Evolutionary conservation across 192 early-diverging fungal species (phyloP), one percentile per base, ranked within the genome.

Genomic region (Entrophospora sp.): DNA sequence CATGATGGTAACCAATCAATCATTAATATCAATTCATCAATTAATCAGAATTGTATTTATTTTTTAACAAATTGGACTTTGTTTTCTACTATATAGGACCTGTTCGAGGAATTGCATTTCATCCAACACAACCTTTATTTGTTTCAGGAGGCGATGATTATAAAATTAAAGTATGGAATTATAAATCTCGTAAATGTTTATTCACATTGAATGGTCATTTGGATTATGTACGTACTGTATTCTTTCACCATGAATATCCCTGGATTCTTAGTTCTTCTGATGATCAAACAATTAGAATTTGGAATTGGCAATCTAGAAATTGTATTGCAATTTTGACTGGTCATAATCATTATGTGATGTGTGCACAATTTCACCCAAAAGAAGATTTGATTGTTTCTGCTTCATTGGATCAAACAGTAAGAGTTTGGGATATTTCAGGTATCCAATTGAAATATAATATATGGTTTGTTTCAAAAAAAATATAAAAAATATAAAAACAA

Each of bases 161-260:
- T 84, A 99, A 97, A 77, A 93, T 99, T 71, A 96, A 96, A 77
- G 94, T 99, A 16, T 99, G 97, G 97, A 97, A 97, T 81, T 92
- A 96, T 84, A 97, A 97, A 77, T 92, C 88, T 46, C 85, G 93
- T 14, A 89, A 94, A 67, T 99, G 94, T 71, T 79, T 94, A 30
- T 99, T 96, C 66, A 97, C 97, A 20, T 81, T 99, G 35, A 94
- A 91, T 44, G 97, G 97, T 5, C 97, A 99, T 80, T 75, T 99
- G 68, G 97, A 99, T 71, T 99, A 96, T 69, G 93, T 99, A 37
- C 91, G 97, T 61, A 93, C 92, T 4, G 93, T 95, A 1, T 92
- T 80, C 74, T 99, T 99, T 76, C 97, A 99, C 71, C 89, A 92
- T 68, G 97, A 99, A 75, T 86, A 88, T 69, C 97, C 97, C 31